Percentiles rank a stretch among this genome's conserved stretches.
phyloP scores from a whole-genome alignment of 179 eudicot genomes.

The Dionaea muscipula region DNA sequence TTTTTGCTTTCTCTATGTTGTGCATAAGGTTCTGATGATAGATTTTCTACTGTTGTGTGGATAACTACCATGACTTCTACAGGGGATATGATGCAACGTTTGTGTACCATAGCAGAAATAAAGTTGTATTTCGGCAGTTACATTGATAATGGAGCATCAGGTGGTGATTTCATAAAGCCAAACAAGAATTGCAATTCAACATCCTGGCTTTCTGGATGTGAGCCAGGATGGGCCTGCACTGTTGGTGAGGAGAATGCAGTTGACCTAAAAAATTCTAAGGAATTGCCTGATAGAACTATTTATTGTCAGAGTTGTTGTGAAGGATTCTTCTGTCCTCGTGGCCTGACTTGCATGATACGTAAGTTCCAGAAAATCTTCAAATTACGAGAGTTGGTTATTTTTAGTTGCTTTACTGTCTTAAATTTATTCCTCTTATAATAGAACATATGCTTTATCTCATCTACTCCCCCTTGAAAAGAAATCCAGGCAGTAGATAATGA shows the following conservation, averaged over 20 bases:
- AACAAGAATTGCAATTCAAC: slow-evolving; percentile 64
- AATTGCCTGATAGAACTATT: slow-evolving; percentile 35
- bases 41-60: no score
- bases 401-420: background rate
- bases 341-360: slow-evolving; percentile 90
- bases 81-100: slow-evolving; percentile 47
- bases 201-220: slow-evolving; percentile 68
- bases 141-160: slow-evolving; percentile 19
- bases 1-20: no score
- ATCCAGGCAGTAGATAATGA: no score
- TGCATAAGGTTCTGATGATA: no score
- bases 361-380: slow-evolving; percentile 26
- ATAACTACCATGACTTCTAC: slow-evolving; percentile 1
- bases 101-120: slow-evolving; percentile 72
- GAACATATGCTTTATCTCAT: no score
- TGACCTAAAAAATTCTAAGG: slow-evolving; percentile 28
- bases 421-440: background rate
- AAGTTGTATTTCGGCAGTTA: slow-evolving; percentile 42
- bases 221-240: slow-evolving; percentile 91
- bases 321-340: slow-evolving; percentile 82
- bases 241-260: slow-evolving; percentile 17
- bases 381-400: no score
- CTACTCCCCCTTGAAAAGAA: no score
- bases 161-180: slow-evolving; percentile 26
- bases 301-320: slow-evolving; percentile 64